Percentiles rank a stretch among this genome's conserved stretches.
Conservation (phyloP, 257 asterid species). For the Rubia yunnanensis region DNA sequence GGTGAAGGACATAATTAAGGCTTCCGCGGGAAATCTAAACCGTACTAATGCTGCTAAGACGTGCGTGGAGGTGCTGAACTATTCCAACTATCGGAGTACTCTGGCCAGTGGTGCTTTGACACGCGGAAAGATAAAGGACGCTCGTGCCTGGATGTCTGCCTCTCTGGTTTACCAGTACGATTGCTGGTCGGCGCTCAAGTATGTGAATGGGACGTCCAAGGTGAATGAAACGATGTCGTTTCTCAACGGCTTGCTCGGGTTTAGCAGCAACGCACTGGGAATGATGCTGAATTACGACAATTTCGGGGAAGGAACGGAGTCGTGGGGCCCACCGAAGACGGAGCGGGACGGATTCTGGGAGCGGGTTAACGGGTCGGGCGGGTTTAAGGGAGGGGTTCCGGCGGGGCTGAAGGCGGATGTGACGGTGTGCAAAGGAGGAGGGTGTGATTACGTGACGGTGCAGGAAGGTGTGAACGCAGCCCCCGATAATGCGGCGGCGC, state of each 20-base stretch:
- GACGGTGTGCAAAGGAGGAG: slow-evolving; percentile 30
- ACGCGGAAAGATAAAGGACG: slow-evolving; percentile 32
- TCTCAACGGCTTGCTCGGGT: slow-evolving; percentile 22
- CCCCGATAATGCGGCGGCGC: slow-evolving; percentile 15
- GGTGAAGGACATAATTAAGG: slow-evolving; percentile 27
- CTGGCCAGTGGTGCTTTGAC: slow-evolving; percentile 17
- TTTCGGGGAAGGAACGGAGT: slow-evolving; percentile 15
- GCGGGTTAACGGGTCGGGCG: slow-evolving; percentile 2
- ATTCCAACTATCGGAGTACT: slow-evolving; percentile 32
- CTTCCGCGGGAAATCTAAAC: slow-evolving; percentile 35
- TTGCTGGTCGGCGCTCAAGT: slow-evolving; percentile 52
- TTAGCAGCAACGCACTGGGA: slow-evolving; percentile 31
- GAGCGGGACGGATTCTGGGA: slow-evolving; percentile 46
- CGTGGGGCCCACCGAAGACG: slow-evolving; percentile 30
- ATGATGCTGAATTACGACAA: slow-evolving; percentile 40
- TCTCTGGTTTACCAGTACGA: slow-evolving; percentile 43
- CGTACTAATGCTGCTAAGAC: slow-evolving; percentile 30
- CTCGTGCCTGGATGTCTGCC: slow-evolving; percentile 70
- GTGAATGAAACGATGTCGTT: slow-evolving; percentile 43
- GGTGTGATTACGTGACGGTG: slow-evolving; percentile 21
- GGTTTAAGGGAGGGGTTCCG: slow-evolving; percentile 22
- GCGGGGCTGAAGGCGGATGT: slow-evolving; percentile 22
- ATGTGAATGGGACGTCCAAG: slow-evolving; percentile 36
- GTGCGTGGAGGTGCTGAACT: slow-evolving; percentile 37
- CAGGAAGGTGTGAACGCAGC: slow-evolving; percentile 44